Evolutionary conservation across 768 basidiomycete genomes (phyloP), one percentile per base, ranked within the genome.

Genomic region (Chalciporus sphaerocephalus): DNA sequence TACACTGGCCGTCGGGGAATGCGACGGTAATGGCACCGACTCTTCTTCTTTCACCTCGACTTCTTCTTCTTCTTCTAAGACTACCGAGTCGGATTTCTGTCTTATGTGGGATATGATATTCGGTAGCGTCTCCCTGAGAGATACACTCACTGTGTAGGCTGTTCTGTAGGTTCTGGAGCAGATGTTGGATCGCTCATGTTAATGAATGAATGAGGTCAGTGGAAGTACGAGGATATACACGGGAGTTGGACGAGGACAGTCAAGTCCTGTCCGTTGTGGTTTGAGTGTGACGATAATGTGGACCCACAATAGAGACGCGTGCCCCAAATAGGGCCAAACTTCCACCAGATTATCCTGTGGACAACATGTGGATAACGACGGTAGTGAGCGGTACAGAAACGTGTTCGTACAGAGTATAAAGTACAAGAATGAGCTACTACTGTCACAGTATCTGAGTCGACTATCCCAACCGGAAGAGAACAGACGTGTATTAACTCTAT

Each of bases 131-230:
- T 18, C 23, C 18, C 30, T 3, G 12, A 22, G 15, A 24, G 5
- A 23, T 5, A 21, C 18, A 47, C 58, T 42, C 39, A 67, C 64
- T 56, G 43, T 40, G 42, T 20, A 9, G 21, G 11, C n/a, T 35
- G 40, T 8, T 9, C 10, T 25, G 34, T 16, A 15, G 43, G 21
- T 10, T 22, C 1, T 0, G 51, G 43, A 1, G 54, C 40, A 5
- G 48, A 28, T 13, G 51, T 21, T 35, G 47, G 44, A 54, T 65
- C 47, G 55, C 49, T 54, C 65, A 65, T 67, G 48, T 48, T 63
- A 62, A 67, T 28, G 65, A 66, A 36, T 46, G 63, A 44, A 51
- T 52, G 47, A 17, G 50, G 57, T 59, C 52, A 49, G 59, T 30
- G 16, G 13, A 13, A 11, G 40, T 38, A 40, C 7, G 43, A 21